Conservation (phyloP, 768 basidiomycete genomes). For the Boletellus emodensis region DNA sequence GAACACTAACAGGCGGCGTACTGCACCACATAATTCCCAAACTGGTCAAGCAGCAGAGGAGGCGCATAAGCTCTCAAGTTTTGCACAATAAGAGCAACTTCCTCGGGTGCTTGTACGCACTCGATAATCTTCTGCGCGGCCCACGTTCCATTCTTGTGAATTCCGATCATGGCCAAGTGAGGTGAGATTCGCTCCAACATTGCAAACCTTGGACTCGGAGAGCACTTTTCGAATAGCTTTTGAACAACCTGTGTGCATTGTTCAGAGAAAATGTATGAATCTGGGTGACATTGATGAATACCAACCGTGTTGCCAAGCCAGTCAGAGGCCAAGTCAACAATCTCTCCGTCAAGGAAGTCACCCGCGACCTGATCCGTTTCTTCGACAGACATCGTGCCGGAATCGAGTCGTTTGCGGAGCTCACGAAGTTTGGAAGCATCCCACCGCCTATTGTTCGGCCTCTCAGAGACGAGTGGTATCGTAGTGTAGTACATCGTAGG, state of each 20-base stretch:
- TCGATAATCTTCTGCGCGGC: conserved; percentile 99
- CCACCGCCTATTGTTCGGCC: conserved; percentile 82
- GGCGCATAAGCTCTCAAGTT: conserved; percentile 90
- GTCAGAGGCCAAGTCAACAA: conserved; percentile 92
- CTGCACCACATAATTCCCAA: conserved; percentile 93
- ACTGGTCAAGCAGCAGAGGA: conserved; percentile 90
- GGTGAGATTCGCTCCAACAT: conserved; percentile 95
- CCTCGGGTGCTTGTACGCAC: conserved; percentile 84
- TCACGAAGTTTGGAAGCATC: conserved; percentile 93
- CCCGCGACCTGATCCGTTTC: conserved; percentile 89
- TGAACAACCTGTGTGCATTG: conserved; percentile 70
- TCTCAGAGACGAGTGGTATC: conserved; percentile 86
- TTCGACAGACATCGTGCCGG: conserved; percentile 74
- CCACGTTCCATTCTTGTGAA: conserved; percentile 99
- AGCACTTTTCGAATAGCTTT: conserved; percentile 92
- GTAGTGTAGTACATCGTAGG: conserved; percentile 96
- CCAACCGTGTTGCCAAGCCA: conserved; percentile 91
- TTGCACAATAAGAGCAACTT: conserved; percentile 78
- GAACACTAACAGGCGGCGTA: conserved; percentile 38
- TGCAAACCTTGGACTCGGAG: conserved; percentile 67
- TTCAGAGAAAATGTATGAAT: conserved; percentile 1
- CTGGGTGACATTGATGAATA: conserved; percentile 4
- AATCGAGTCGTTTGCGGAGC: conserved; percentile 89
- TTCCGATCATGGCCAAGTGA: conserved; percentile 94
- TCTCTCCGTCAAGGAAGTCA: conserved; percentile 91